Base-by-base conservation (phyloP, 768 basidiomycete genomes). In the Mycena indigotica region DNA sequence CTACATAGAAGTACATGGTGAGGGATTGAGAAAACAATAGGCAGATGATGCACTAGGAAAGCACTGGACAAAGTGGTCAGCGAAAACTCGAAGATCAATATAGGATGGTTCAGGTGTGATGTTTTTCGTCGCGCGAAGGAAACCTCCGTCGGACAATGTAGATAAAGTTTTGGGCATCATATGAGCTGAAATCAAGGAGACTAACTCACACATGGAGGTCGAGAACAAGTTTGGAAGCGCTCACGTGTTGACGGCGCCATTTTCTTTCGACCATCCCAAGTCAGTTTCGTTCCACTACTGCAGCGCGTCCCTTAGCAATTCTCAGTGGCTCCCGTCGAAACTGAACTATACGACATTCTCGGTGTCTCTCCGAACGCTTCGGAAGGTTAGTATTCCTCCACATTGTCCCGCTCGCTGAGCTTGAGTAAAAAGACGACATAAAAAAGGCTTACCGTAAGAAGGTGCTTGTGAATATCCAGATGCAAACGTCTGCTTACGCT, bases 391-490 rank as follows among this genome's bases (percentile, higher is more conserved):
- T 56, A n/a, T 23, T 45, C 45, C 57, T 24, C 25, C 46, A 17
- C 26, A 39, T 30, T 45, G 26, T 50, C 41, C 26, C 21, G 73
- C 48, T 49, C 24, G 40, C 44, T 52, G 58, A n/a, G n/a, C n/a
- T n/a, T n/a, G n/a, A n/a, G n/a, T n/a, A n/a, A n/a, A 55, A 62
- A 89, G 91, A 80, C 63, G 93, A 98, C 61, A 93, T 98, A 66
- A 95, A 95, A 75, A 92, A 91, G 69, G 95, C 95, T 16, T 98
- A 98, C 70, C 88, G 89, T 70, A 90, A 84, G 77, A 95, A 95
- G 86, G 93, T 92, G 75, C 65, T 66, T 70, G 61, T 41, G 57
- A 53, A 51, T 62, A 55, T 50, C 45, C 57, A 55, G 28, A 28
- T 61, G 39, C 54, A n/a, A 66, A 30, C 32, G 52, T 41, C 59